phyloP scores from a whole-genome alignment of 2,329 filamentous ascomycete genomes.

The Talaromyces pinophilus region DNA sequence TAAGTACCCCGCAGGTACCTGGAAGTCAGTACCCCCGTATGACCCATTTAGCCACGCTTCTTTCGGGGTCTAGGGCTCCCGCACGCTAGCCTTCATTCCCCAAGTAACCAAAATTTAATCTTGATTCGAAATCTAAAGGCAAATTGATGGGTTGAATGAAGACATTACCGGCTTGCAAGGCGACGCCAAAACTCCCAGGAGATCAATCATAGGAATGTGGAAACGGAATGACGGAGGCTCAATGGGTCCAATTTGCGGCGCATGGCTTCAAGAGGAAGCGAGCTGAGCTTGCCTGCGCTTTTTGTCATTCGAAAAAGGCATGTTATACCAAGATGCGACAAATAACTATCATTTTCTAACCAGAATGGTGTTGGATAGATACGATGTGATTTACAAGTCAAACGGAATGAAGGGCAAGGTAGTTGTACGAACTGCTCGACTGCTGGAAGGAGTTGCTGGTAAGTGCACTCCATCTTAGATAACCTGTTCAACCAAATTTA shows the following conservation, averaged over 20 bases:
- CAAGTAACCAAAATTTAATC: not conserved
- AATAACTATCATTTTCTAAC: not conserved
- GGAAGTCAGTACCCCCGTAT: not conserved
- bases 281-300: constrained; percentile 9
- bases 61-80: not conserved
- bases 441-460: constrained; percentile 5
- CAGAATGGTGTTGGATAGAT: not conserved
- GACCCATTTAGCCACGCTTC: not conserved
- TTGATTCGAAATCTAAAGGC: not conserved
- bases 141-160: not conserved
- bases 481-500: too few relatives aligned
- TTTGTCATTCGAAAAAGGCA: constrained; percentile 16
- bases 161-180: not conserved
- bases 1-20: not conserved
- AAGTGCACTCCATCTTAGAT: not conserved
- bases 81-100: not conserved
- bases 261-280: constrained; percentile 13
- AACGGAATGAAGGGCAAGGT: not conserved
- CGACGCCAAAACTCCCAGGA: not conserved
- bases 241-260: constrained; percentile 11
- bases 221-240: constrained; percentile 2
- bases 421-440: constrained; percentile 11
- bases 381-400: constrained; percentile 7
- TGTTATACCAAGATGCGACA: not conserved
- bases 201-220: not conserved